These are phyloP conservation scores for Tolypocladium guangdongense DNA, from an alignment of 2,329 filamentous ascomycete genomes.

Conservation along the genomic window DNA sequence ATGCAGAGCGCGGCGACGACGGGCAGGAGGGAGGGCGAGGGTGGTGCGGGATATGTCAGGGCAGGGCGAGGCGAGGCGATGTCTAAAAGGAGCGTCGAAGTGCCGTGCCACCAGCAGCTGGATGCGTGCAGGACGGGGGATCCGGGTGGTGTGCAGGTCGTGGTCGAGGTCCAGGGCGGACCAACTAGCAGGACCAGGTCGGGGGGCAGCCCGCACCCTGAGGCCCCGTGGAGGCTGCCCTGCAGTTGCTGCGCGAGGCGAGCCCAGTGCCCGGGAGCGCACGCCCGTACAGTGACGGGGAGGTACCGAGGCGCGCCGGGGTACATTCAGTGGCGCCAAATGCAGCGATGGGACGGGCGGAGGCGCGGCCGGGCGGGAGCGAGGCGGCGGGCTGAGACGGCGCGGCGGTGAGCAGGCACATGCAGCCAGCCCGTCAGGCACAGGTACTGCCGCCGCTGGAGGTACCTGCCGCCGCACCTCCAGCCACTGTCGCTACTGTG, in stretches of 20 bases:
- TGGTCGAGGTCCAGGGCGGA: neutral
- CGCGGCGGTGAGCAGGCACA: neutral
- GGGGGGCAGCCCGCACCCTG: neutral
- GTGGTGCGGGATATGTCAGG: conserved; percentile 3
- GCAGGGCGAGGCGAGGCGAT: neutral
- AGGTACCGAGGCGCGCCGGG: neutral
- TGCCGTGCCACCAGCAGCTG: conserved; percentile 1
- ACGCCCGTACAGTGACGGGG: neutral
- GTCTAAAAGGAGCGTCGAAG: conserved; percentile 1
- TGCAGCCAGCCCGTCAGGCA: neutral
- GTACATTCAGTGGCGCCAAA: neutral
- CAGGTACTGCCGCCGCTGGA: neutral
- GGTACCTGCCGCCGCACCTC: neutral
- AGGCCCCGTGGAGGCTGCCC: neutral
- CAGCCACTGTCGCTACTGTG: neutral
- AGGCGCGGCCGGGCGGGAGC: neutral
- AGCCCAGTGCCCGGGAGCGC: neutral
- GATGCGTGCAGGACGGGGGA: neutral
- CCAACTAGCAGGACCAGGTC: neutral
- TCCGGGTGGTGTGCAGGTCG: neutral
- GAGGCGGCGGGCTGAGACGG: neutral
- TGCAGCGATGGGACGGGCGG: neutral
- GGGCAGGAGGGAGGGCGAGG: neutral
- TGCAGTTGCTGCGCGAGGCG: neutral
- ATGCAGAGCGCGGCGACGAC: neutral